Conservation (phyloP, 2,329 filamentous ascomycete genomes). For the Claviceps quebecensis region DNA sequence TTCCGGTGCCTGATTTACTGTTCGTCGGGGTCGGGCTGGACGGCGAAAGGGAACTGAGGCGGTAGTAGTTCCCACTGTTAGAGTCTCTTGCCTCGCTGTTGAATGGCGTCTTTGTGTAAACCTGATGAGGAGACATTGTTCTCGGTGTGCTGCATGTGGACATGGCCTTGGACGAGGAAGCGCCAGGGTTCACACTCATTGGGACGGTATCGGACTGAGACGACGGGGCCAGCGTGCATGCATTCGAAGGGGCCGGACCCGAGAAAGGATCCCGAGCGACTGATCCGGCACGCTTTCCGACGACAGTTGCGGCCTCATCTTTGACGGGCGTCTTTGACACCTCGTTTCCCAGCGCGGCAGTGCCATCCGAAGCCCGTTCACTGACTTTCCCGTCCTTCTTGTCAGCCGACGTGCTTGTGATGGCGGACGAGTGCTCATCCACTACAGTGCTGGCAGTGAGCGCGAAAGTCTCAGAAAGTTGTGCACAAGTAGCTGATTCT, state of each 20-base stretch:
- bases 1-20: not conserved
- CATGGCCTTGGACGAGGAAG: slow-evolving; percentile 2
- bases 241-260: not conserved
- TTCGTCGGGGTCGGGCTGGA: not conserved
- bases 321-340: not conserved
- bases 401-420: slow-evolving; percentile 16
- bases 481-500: not conserved
- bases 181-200: not conserved
- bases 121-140: not conserved
- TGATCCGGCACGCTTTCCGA: not conserved
- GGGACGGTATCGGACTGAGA: not conserved
- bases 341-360: slow-evolving; percentile 14
- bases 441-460: not conserved
- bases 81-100: not conserved
- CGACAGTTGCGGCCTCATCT: not conserved
- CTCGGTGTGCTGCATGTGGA: slow-evolving; percentile 1
- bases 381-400: slow-evolving; percentile 17
- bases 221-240: not conserved
- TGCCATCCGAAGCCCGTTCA: slow-evolving; percentile 20
- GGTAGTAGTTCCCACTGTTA: not conserved
- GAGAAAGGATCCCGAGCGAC: not conserved
- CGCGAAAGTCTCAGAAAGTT: not conserved
- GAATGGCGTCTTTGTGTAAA: not conserved
- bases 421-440: slow-evolving; percentile 5
- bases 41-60: not conserved